These are phyloP conservation scores for Rusavskia elegans DNA, from an alignment of 495 filamentous ascomycete species.

Conservation along the genomic window DNA sequence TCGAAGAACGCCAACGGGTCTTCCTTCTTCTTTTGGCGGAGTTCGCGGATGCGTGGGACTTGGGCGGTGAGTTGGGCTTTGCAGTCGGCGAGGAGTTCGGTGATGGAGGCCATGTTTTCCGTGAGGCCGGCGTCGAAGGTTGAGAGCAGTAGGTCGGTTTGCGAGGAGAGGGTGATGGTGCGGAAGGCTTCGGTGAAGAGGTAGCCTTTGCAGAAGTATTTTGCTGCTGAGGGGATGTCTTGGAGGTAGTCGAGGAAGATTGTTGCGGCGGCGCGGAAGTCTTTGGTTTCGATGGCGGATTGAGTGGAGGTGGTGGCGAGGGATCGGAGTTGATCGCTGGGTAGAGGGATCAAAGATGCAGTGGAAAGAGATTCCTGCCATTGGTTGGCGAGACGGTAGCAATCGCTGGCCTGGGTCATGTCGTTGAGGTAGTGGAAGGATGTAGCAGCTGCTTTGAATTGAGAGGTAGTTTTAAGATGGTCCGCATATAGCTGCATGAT, in stretches of 20 bases:
- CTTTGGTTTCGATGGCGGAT: slow-evolving; percentile 60
- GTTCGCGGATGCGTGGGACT: slow-evolving; percentile 65
- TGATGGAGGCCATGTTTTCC: slow-evolving; percentile 60
- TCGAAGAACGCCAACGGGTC: slow-evolving; percentile 72
- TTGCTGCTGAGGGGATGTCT: slow-evolving; percentile 49
- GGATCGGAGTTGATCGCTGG: slow-evolving; percentile 35
- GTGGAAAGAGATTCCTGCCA: slow-evolving; percentile 83
- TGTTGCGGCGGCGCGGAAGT: slow-evolving; percentile 61
- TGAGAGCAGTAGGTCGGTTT: slow-evolving; percentile 28
- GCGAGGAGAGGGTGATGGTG: slow-evolving; percentile 36
- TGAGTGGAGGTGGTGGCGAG: slow-evolving; percentile 56
- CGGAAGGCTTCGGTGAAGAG: slow-evolving; percentile 73
- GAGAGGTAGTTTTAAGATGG: slow-evolving; percentile 54
- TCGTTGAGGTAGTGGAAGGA: slow-evolving; percentile 77
- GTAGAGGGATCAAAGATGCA: slow-evolving; percentile 49
- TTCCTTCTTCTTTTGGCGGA: slow-evolving; percentile 59
- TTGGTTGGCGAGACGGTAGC: slow-evolving; percentile 64
- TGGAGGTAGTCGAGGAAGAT: slow-evolving; percentile 68
- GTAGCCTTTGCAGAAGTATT: slow-evolving; percentile 65
- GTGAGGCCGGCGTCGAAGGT: slow-evolving; percentile 63
- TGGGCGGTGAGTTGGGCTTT: slow-evolving; percentile 69
- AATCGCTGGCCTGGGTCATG: slow-evolving; percentile 53
- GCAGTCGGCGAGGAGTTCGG: slow-evolving; percentile 85
- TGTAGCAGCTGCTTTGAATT: slow-evolving; percentile 70
- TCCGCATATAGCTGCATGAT: slow-evolving; percentile 65